Percentiles rank a stretch among this genome's conserved stretches.
These are phyloP conservation scores for Naegleria fowleri DNA, from an alignment of 208 protist genomes.

Conservation along the genomic window DNA sequence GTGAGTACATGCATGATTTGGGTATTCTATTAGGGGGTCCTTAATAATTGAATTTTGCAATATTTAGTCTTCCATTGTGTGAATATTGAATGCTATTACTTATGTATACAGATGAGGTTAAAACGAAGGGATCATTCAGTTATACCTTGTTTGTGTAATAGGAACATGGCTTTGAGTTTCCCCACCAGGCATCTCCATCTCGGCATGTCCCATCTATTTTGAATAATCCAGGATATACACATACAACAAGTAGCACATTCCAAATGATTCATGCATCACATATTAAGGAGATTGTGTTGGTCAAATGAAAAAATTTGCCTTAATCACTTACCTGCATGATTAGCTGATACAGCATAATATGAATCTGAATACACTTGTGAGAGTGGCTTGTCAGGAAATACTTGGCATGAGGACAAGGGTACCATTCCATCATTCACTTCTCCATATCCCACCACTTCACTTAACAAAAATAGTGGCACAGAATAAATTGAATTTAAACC, in stretches of 20 bases:
- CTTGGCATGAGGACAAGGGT: not conserved
- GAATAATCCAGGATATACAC: too few species aligned
- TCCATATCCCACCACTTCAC: not conserved
- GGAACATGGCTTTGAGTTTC: not conserved
- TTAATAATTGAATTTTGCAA: too few species aligned
- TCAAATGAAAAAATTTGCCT: too few species aligned
- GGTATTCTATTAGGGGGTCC: too few species aligned
- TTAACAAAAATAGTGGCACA: not conserved
- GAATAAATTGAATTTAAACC: not conserved
- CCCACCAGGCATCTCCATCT: not conserved
- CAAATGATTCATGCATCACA: too few species aligned
- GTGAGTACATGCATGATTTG: too few species aligned
- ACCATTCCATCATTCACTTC: constrained; percentile 20
- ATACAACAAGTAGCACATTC: too few species aligned
- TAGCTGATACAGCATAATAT: not conserved
- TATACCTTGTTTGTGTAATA: not conserved
- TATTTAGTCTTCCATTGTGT: too few species aligned
- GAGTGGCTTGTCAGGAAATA: not conserved
- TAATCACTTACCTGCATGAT: not conserved
- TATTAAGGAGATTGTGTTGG: too few species aligned
- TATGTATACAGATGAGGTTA: too few species aligned
- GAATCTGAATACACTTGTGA: not conserved
- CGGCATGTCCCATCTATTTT: constrained; percentile 14
- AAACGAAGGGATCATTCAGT: too few species aligned
- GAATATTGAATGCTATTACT: too few species aligned